Conservation (phyloP, 179 eudicot species). For the Patellifolia procumbens region DNA sequence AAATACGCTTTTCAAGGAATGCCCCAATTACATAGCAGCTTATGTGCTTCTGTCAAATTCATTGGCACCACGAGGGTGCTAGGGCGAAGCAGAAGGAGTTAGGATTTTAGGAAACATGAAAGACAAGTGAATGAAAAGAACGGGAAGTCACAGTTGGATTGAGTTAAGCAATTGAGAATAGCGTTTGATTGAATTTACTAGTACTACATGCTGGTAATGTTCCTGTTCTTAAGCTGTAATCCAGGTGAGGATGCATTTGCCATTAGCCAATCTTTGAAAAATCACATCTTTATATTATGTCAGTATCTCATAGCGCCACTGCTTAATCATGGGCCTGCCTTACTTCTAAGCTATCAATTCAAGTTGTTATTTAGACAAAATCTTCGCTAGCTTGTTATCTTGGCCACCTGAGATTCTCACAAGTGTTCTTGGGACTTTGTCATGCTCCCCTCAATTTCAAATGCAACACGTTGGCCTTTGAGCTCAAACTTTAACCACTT, state of each 20-base stretch:
- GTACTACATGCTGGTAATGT: background rate
- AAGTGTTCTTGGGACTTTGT: background rate
- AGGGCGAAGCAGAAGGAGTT: constrained; percentile 50
- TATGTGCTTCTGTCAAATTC: constrained; percentile 54
- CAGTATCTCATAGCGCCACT: background rate
- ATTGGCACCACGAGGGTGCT: constrained; percentile 50
- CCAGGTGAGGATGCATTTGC: background rate
- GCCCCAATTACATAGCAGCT: constrained; percentile 48
- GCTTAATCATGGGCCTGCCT: background rate
- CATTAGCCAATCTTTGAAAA: background rate
- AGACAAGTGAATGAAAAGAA: constrained; percentile 38
- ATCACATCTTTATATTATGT: background rate
- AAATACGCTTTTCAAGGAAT: constrained; percentile 42
- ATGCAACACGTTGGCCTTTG: no score
- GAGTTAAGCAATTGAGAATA: constrained; percentile 4
- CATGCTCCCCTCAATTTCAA: background rate
- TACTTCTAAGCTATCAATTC: background rate
- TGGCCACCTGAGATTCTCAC: background rate
- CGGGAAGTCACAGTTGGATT: constrained; percentile 50
- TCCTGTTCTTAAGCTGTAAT: background rate
- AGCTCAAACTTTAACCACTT: no score
- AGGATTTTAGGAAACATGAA: constrained; percentile 53
- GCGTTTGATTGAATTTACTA: background rate
- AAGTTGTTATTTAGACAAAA: background rate
- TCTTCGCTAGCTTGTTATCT: background rate